These are phyloP conservation scores for Magnaporthiopsis poae DNA, from an alignment of 2,329 filamentous ascomycete species.

Conservation along the genomic window DNA sequence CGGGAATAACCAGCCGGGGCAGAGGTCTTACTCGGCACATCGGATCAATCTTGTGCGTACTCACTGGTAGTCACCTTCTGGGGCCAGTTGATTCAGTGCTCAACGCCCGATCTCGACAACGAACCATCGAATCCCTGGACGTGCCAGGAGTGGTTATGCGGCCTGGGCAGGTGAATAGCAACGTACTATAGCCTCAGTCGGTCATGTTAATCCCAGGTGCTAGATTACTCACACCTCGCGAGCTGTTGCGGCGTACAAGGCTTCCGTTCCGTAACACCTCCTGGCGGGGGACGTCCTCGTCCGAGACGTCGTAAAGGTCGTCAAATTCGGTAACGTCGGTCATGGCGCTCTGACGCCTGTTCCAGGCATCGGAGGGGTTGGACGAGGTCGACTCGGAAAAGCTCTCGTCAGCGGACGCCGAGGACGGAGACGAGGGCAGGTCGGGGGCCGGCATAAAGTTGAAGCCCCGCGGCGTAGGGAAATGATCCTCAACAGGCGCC, in stretches of 20 bases:
- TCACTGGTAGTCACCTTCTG: too few species aligned
- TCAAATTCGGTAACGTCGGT: constrained; percentile 68
- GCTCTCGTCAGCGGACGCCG: constrained; percentile 32
- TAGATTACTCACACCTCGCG: too few species aligned
- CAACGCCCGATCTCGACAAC: too few species aligned
- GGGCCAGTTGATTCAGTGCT: too few species aligned
- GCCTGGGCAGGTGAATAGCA: too few species aligned
- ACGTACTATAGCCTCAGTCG: too few species aligned
- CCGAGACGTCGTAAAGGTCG: constrained; percentile 78
- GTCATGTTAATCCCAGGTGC: too few species aligned
- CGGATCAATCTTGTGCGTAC: too few species aligned
- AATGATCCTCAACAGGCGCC: constrained; percentile 53
- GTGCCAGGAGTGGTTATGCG: too few species aligned
- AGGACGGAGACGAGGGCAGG: constrained; percentile 51
- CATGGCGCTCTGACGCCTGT: constrained; percentile 45
- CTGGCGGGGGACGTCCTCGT: constrained; percentile 53
- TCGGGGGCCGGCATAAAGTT: constrained; percentile 55
- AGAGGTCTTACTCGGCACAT: constrained; percentile 29
- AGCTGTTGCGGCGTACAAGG: constrained; percentile 28
- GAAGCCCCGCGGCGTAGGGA: constrained; percentile 61
- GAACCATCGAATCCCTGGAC: too few species aligned
- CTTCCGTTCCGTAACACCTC: constrained; percentile 31
- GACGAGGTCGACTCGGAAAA: constrained; percentile 36
- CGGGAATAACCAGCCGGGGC: constrained; percentile 45
- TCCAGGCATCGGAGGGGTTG: constrained; percentile 48